Evolutionary conservation across 106 monocot species (phyloP), one percentile per base, ranked within the genome.

Genomic region (Posidonia australis): DNA sequence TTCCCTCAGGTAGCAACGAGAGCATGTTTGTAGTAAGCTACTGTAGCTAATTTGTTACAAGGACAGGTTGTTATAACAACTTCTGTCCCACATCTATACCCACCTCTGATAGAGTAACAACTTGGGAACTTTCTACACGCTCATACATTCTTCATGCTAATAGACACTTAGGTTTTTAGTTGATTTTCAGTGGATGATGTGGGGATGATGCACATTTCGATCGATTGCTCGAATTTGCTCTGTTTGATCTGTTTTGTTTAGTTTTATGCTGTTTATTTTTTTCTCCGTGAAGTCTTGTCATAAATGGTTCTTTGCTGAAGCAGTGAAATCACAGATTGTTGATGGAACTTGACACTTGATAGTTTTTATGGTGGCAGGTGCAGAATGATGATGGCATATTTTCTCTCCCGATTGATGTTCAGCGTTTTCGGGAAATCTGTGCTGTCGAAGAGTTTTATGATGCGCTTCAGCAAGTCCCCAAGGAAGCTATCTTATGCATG

Each of bases 401-500:
- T 47, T 85, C 64, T 76, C 65, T 98, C 26, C 82, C 90, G 4
- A 63, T 98, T 64, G 85, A 98, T 70, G 68, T 80, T 54, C 78
- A 81, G 65, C 62, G 74, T n/a, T 46, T 98, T 27, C 74, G 26
- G 19, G 84, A 85, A 74, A 52, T 68, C 31, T 85, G 90, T 62
- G 58, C 32, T 63, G 64, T 79, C 54, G 66, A 78, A 5, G 81
- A 80, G 29, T 79, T 93, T 41, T 77, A 81, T 75, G 67, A 47
- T 9, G 52, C 52, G 67, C 63, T 98, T 45, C 74, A 75, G 44
- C 65, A 69, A 70, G 58, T 70, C 67, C 96, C 96, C 13, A 91
- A 81, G 72, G 96, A 91, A 69, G 85, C 91, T 64, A 73, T 98
- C 60, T 63, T 73, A 59, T 98, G 87, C 79, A 77, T 98, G 82